Percentiles rank a stretch among this genome's conserved stretches.
phyloP scores from a whole-genome alignment of 805 yeast genomes.

The Candida methanosorbosa region DNA sequence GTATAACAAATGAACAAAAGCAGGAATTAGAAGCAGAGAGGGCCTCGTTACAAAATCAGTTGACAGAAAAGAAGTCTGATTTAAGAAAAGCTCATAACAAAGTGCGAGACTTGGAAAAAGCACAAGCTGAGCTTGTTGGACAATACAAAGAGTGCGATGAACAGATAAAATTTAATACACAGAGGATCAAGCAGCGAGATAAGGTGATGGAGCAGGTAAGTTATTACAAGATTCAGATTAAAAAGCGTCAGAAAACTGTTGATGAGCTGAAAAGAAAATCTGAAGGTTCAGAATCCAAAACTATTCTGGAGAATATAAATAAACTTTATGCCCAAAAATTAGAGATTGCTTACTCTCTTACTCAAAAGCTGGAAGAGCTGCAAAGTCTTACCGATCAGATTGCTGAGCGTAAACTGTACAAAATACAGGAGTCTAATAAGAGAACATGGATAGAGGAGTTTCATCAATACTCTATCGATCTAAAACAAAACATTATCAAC shows the following conservation, averaged over 20 bases:
- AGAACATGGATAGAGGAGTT: conserved; percentile 12
- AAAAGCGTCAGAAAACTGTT: not conserved
- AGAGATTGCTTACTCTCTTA: not conserved
- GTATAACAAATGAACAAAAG: conserved; percentile 22
- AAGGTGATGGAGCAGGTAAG: not conserved
- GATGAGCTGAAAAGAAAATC: not conserved
- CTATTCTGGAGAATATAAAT: not conserved
- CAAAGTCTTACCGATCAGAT: not conserved
- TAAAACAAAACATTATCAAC: conserved; percentile 11
- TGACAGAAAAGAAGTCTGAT: not conserved
- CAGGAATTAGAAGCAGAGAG: not conserved
- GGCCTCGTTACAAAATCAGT: not conserved
- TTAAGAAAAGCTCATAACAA: too few species aligned
- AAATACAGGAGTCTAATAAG: conserved; percentile 32
- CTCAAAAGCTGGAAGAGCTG: not conserved
- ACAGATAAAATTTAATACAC: not conserved
- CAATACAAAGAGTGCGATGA: not conserved
- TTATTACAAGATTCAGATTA: not conserved
- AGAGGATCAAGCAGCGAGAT: not conserved
- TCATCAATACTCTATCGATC: conserved; percentile 20
- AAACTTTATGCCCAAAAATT: not conserved
- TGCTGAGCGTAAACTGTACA: conserved; percentile 3
- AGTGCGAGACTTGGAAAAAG: not conserved
- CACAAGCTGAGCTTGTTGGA: not conserved
- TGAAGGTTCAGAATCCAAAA: not conserved